A percentile compares a stretch with the other conserved stretches of the same genome.
These are phyloP conservation scores for Sporisorium reilianum DNA, from an alignment of 1,284 basidiomycete species.

Conservation along the genomic window DNA sequence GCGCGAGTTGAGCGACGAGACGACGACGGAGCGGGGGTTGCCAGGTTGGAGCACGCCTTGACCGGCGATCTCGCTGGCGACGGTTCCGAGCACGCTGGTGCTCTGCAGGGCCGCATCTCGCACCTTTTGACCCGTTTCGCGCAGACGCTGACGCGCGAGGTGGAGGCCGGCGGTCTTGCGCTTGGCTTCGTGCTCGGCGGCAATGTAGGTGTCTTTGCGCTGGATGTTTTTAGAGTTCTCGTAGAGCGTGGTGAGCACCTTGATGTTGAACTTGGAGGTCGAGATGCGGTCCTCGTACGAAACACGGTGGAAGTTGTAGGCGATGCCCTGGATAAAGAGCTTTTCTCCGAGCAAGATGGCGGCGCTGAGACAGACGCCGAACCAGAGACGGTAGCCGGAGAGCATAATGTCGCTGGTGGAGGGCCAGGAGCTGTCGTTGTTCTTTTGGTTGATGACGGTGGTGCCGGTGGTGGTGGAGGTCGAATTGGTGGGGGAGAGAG, in stretches of 20 bases:
- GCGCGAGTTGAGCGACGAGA: constrained; percentile 48
- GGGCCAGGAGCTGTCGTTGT: constrained; percentile 37
- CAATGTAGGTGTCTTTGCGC: constrained; percentile 49
- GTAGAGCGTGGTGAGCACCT: constrained; percentile 81
- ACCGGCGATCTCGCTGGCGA: constrained; percentile 74
- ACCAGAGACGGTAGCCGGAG: constrained; percentile 69
- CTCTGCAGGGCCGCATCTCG: constrained; percentile 70
- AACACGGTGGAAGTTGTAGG: constrained; percentile 83
- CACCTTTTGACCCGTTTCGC: constrained; percentile 48
- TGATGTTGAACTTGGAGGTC: constrained; percentile 84
- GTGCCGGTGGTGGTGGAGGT: constrained; percentile 37
- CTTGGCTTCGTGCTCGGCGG: constrained; percentile 49
- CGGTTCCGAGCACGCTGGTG: constrained; percentile 69
- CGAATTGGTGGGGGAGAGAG: constrained; percentile 46
- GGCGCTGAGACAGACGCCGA: constrained; percentile 80
- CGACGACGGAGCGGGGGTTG: constrained; percentile 54
- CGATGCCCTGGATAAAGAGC: constrained; percentile 79
- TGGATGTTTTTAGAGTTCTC: constrained; percentile 74
- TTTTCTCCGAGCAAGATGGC: constrained; percentile 84
- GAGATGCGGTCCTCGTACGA: constrained; percentile 88
- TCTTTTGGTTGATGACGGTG: constrained; percentile 16
- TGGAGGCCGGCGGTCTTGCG: constrained; percentile 46
- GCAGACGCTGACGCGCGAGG: constrained; percentile 27
- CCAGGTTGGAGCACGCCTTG: constrained; percentile 76
- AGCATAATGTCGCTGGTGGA: constrained; percentile 69